Evolutionary conservation across 2,329 filamentous ascomycete species (phyloP).

Genomic region (Fonsecaea monophora): DNA sequence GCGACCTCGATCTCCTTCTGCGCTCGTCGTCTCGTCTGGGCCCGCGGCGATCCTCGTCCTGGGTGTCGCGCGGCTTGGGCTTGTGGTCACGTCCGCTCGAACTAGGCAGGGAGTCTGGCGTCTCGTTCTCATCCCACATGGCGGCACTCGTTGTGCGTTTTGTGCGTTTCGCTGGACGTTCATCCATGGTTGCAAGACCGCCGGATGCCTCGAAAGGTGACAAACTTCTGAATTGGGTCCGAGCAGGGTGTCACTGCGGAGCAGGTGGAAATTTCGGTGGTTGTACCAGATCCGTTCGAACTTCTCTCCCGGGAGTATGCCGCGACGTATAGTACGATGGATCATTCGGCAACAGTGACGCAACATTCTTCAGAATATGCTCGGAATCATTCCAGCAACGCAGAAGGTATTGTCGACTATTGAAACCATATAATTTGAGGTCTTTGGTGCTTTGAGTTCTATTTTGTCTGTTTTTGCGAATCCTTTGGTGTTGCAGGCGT

Average conservation of each 20-base stretch:
- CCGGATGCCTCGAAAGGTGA: not conserved
- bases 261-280: constrained; percentile 5
- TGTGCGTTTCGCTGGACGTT: constrained; percentile 60
- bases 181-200: constrained; percentile 52
- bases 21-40: constrained; percentile 32
- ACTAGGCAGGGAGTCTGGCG: constrained; percentile 44
- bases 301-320: not conserved
- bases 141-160: constrained; percentile 64
- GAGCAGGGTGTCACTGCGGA: not conserved
- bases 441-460: too few relatives aligned
- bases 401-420: not conserved
- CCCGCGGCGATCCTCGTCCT: constrained; percentile 27
- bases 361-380: not conserved
- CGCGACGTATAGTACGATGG: not conserved
- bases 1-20: constrained; percentile 35
- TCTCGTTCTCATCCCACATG: constrained; percentile 63
- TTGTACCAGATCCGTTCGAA: not conserved
- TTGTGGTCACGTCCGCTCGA: constrained; percentile 48
- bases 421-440: not conserved
- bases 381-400: not conserved
- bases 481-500: not conserved
- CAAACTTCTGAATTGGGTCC: too few relatives aligned
- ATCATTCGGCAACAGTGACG: not conserved
- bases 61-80: constrained; percentile 35
- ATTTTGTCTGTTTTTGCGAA: too few relatives aligned